Conservation (phyloP, 192 early-diverging fungal genomes). For the Backusella tarrabulga region DNA sequence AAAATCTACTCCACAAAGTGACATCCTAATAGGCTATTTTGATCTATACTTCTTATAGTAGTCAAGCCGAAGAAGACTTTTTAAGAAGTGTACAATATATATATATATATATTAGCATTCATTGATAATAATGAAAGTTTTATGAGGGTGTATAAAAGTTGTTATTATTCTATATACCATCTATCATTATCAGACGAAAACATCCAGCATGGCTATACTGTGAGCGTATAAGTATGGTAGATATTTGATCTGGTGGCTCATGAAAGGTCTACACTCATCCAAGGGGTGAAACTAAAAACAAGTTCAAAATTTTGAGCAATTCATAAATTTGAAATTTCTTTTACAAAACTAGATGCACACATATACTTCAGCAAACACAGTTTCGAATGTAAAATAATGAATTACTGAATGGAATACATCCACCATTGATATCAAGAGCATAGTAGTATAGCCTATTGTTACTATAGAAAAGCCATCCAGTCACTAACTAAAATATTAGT, state of each 20-base stretch:
- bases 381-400: not conserved
- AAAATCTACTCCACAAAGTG: not conserved
- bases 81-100: not conserved
- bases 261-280: not conserved
- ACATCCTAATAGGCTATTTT: not conserved
- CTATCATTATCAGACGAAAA: not conserved
- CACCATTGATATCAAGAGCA: not conserved
- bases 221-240: not conserved
- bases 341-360: not conserved
- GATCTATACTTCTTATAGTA: not conserved
- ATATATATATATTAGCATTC: not conserved
- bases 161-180: not conserved
- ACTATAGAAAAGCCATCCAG: not conserved
- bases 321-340: not conserved
- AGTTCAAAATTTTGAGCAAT: not conserved
- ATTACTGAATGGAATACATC: not conserved
- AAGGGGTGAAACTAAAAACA: not conserved
- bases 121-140: not conserved
- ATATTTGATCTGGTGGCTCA: not conserved
- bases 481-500: not conserved
- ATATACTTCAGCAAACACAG: not conserved
- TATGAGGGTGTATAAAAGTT: not conserved
- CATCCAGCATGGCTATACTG: not conserved
- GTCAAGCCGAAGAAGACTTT: not conserved
- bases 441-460: not conserved